A percentile compares a stretch with the other conserved stretches of the same genome.
phyloP scores from a whole-genome alignment of 768 basidiomycete genomes.

The Auricularia auricula-judae region DNA sequence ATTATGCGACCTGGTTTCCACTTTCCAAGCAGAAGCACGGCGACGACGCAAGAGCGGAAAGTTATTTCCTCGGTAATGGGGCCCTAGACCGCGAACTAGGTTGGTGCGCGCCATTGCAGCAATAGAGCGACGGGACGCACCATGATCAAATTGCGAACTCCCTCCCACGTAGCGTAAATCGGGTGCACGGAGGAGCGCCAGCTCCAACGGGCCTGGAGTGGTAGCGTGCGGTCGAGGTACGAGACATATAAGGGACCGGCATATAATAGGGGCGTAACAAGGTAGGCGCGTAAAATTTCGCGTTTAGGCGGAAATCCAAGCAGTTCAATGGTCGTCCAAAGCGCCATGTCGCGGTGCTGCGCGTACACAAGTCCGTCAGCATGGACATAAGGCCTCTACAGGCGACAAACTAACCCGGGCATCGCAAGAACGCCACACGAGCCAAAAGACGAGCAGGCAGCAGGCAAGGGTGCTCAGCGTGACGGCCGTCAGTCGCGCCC shows the following conservation, averaged over 20 bases:
- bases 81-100: conserved; percentile 34
- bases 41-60: conserved; percentile 76
- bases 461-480: conserved; percentile 48
- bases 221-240: conserved; percentile 37
- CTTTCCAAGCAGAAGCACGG: conserved; percentile 59
- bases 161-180: conserved; percentile 40
- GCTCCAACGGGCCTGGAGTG: conserved; percentile 42
- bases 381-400: background rate
- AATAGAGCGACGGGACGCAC: conserved; percentile 10
- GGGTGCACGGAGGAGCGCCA: conserved; percentile 28
- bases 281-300: conserved; percentile 27
- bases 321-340: conserved; percentile 24
- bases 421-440: conserved; percentile 25
- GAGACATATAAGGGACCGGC: conserved; percentile 62
- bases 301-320: conserved; percentile 26
- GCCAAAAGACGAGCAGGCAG: conserved; percentile 36
- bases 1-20: conserved; percentile 49
- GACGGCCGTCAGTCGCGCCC: conserved; percentile 64
- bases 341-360: conserved; percentile 4
- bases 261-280: conserved; percentile 65
- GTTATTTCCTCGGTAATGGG: conserved; percentile 90
- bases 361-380: background rate
- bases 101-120: background rate
- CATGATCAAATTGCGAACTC: conserved; percentile 59
- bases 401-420: conserved; percentile 8